Base-by-base conservation (phyloP, 345 rosid species). In the Cardamine occulta region DNA sequence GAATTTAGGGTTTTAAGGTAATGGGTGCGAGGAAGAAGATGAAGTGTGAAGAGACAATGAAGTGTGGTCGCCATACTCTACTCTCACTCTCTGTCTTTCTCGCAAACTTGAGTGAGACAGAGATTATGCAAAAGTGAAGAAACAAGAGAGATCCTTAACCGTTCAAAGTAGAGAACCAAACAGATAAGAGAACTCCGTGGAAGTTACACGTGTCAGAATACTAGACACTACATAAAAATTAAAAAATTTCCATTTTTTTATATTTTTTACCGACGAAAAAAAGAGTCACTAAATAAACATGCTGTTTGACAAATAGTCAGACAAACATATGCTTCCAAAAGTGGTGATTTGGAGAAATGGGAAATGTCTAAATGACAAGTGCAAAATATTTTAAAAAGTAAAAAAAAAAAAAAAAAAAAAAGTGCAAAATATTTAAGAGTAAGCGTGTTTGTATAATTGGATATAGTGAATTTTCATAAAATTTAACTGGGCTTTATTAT, bases 31-130 rank as follows among this genome's bases (percentile, higher is more conserved):
- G 86, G 74, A 65, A 74, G 78, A 63, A 75, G 21, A 10, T 84
- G 88, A 34, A 82, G 77, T 31, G 74, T 79, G 1, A 85, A 84
- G 72, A 86, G 83, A 85, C 86, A 70, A 76, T 70, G 75, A 76
- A 86, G 87, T 64, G 96, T 86, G 91, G 85, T 73, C 49, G 90
- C 89, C 98, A 88, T 88, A 82, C 84, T 73, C 77, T 66, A 34
- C 26, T 45, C 61, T 64, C 24, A 29, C 11, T 39, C 48, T 74
- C 59, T 40, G 2, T 21, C 32, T 62, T 8, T 39, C 66, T 63
- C 37, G 21, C 53, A 15, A 37, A 23, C 17, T 66, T 54, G 93
- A n/a, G 73, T 54, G 93, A n/a, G 73, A 71, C 63, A 65, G 32
- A 65, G 28, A 57, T 60, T 8, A 47, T 28, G 68, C 12, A 68